These are phyloP conservation scores for Senecio squalidus DNA, from an alignment of 140 eudicot genomes.

Conservation along the genomic window DNA sequence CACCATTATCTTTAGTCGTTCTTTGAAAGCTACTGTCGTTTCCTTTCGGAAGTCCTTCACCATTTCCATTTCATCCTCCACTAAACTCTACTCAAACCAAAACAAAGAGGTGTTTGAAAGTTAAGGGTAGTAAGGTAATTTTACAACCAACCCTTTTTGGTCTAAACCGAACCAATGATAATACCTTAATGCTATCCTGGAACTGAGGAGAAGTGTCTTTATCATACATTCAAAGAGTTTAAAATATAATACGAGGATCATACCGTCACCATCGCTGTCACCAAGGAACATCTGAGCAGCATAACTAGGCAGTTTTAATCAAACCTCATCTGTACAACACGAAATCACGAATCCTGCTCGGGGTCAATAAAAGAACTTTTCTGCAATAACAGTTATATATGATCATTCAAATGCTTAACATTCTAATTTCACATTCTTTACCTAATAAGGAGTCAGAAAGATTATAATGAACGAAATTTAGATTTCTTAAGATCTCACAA, in stretches of 20 bases:
- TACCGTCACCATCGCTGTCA: constrained; percentile 83
- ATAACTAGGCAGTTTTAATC: constrained; percentile 74
- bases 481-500: no score
- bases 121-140: no score
- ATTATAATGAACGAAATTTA: no score
- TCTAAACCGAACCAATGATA: no score
- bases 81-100: constrained; percentile 50
- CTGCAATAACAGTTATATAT: no score
- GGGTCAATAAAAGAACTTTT: constrained; percentile 62
- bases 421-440: no score
- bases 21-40: constrained; percentile 63
- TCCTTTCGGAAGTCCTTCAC: constrained; percentile 69
- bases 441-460: no score
- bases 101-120: no score
- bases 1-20: constrained; percentile 79
- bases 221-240: constrained; percentile 62
- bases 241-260: constrained; percentile 81
- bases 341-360: constrained; percentile 76
- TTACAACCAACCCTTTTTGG: no score
- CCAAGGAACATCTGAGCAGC: constrained; percentile 75
- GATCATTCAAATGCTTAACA: no score
- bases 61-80: constrained; percentile 70
- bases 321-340: constrained; percentile 49
- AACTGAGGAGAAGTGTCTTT: constrained; percentile 54
- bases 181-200: constrained; percentile 71